These are phyloP conservation scores for Antitrichia curtipendula DNA, from an alignment of 225 moss, liverwort and hornwort genomes.

Conservation along the genomic window DNA sequence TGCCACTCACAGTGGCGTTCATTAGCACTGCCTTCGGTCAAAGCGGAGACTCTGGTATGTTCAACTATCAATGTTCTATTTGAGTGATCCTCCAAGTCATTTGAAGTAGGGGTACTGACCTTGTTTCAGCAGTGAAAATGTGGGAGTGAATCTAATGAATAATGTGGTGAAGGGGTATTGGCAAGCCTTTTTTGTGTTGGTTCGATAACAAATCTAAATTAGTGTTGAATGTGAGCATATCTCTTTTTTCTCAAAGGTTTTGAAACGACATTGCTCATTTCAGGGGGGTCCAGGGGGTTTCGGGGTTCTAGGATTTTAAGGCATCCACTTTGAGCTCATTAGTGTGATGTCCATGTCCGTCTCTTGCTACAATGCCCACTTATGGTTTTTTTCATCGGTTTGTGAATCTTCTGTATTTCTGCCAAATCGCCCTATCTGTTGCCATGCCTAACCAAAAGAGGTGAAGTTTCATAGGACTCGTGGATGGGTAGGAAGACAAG, in stretches of 20 bases:
- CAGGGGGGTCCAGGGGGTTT: neutral
- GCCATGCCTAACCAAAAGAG: neutral
- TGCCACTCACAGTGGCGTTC: constrained; percentile 45
- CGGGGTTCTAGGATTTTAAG: neutral
- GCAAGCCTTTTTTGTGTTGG: neutral
- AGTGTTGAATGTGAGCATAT: neutral
- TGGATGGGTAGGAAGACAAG: neutral
- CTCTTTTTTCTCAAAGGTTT: neutral
- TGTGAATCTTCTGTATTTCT: neutral
- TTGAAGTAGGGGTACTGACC: neutral
- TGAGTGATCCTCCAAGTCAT: neutral
- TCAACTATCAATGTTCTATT: neutral
- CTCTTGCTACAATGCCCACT: neutral
- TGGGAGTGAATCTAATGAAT: neutral
- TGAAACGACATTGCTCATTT: neutral
- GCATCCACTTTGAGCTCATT: neutral
- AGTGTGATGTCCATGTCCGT: neutral
- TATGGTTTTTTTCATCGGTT: neutral
- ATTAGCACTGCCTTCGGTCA: constrained; percentile 21
- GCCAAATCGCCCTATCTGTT: neutral
- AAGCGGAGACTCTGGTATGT: constrained; percentile 39
- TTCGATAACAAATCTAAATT: neutral
- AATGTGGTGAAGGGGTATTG: neutral
- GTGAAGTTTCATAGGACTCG: neutral
- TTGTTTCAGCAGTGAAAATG: neutral